Conservation (phyloP, 2,329 filamentous ascomycete genomes). For the Calonectria pseudoturangicola region DNA sequence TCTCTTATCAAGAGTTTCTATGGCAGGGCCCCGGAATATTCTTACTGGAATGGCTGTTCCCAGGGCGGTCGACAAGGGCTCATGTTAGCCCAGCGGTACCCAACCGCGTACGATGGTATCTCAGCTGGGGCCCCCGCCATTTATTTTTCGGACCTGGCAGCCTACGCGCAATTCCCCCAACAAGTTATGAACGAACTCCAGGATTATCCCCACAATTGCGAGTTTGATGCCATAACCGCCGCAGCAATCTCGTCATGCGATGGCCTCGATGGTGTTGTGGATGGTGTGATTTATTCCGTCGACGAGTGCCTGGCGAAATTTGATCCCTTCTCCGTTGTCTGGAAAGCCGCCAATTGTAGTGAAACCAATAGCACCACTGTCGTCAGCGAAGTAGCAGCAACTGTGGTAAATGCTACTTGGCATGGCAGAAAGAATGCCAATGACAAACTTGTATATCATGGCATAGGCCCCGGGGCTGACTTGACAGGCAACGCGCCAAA, state of each 20-base stretch:
- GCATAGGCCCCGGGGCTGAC: not conserved
- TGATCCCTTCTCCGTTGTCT: not conserved
- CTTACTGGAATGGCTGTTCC: conserved; percentile 6
- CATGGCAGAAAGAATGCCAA: not conserved
- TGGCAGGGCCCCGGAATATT: not conserved
- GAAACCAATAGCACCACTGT: not conserved
- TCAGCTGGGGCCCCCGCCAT: not conserved
- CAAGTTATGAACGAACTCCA: not conserved
- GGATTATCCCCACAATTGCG: not conserved
- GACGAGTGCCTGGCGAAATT: not conserved
- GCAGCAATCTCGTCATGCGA: not conserved
- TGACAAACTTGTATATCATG: not conserved
- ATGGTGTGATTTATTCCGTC: not conserved
- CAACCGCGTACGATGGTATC: not conserved
- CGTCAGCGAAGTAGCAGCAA: conserved; percentile 3
- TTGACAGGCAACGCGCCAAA: conserved; percentile 2
- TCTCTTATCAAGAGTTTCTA: not conserved
- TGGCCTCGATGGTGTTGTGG: not conserved
- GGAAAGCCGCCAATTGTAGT: not conserved
- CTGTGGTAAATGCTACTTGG: conserved; percentile 2
- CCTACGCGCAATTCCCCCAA: not conserved
- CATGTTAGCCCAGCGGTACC: not conserved
- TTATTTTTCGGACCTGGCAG: not conserved
- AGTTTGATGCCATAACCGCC: not conserved
- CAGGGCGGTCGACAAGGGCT: not conserved